Conservation (phyloP, 768 basidiomycete species). For the Zangia roseola region DNA sequence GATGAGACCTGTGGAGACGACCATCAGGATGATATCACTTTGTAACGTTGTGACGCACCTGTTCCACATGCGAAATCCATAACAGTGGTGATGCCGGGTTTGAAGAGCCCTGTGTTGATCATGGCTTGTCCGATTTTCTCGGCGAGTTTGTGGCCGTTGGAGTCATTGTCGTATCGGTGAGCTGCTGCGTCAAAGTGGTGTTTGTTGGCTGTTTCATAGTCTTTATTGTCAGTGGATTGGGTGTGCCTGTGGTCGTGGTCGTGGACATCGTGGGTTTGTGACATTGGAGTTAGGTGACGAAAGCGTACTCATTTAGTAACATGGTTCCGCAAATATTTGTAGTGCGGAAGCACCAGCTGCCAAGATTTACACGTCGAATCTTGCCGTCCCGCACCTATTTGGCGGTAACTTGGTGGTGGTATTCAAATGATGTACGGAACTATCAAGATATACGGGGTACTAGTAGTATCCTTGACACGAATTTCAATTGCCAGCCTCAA, state of each 20-base stretch:
- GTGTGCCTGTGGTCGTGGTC: not conserved
- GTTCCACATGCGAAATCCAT: conserved; percentile 79
- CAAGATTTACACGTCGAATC: too few relatives aligned
- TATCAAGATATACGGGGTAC: too few relatives aligned
- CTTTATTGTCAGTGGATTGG: not conserved
- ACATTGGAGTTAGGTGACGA: too few relatives aligned
- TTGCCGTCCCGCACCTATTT: too few relatives aligned
- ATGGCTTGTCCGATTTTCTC: conserved; percentile 29
- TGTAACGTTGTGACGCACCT: conserved; percentile 31
- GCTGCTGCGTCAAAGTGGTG: conserved; percentile 26
- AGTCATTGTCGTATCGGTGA: conserved; percentile 25
- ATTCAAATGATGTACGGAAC: too few relatives aligned
- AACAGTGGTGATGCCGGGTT: conserved; percentile 52
- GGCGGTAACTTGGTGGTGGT: too few relatives aligned
- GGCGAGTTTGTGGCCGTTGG: conserved; percentile 19
- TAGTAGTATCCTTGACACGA: too few relatives aligned
- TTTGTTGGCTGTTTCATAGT: conserved; percentile 26
- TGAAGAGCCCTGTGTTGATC: conserved; percentile 43
- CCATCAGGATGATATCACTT: not conserved
- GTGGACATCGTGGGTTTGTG: not conserved
- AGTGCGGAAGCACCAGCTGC: too few relatives aligned
- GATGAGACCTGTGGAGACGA: conserved; percentile 51
- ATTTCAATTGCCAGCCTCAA: too few relatives aligned
- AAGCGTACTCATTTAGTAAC: too few relatives aligned
- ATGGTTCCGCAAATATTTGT: too few relatives aligned